These are phyloP conservation scores for Hypoxylon lienhwacheense DNA, from an alignment of 495 filamentous ascomycete genomes.

Conservation along the genomic window DNA sequence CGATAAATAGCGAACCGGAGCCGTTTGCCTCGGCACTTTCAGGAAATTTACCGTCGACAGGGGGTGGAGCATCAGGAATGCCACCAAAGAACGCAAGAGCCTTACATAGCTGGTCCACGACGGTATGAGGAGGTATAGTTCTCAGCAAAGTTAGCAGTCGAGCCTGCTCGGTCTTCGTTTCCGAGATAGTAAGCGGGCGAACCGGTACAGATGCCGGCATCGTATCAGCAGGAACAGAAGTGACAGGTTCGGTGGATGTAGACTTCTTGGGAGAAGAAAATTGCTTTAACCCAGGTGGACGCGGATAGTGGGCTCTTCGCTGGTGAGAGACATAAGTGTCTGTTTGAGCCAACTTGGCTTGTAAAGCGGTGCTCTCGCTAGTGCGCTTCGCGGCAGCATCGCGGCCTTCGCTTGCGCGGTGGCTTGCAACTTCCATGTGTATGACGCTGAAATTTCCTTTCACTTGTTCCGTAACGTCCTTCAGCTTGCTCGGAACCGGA, in stretches of 20 bases:
- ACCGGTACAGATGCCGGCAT: neutral
- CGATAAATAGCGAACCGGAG: conserved; percentile 57
- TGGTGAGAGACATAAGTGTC: conserved; percentile 53
- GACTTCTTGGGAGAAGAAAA: conserved; percentile 32
- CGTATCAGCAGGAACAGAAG: neutral
- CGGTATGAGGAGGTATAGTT: conserved; percentile 54
- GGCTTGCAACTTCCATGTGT: conserved; percentile 57
- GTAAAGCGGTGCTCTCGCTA: conserved; percentile 57
- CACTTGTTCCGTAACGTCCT: conserved; percentile 59
- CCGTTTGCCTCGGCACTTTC: conserved; percentile 58
- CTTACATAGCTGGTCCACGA: conserved; percentile 61
- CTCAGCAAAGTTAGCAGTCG: conserved; percentile 55
- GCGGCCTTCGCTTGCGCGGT: conserved; percentile 47
- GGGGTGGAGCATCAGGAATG: conserved; percentile 57
- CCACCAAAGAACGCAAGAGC: conserved; percentile 61
- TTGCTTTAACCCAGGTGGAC: conserved; percentile 39
- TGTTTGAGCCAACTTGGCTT: conserved; percentile 54
- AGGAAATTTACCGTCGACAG: conserved; percentile 54
- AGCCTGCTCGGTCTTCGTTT: conserved; percentile 59
- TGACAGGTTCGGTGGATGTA: conserved; percentile 28
- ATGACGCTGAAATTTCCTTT: conserved; percentile 61
- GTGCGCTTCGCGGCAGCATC: conserved; percentile 58
- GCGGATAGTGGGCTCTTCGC: conserved; percentile 47
- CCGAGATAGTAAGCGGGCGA: conserved; percentile 45
- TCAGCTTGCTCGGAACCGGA: conserved; percentile 59